These are phyloP conservation scores for Chaetomiaceae sp. DNA, from an alignment of 2,329 filamentous ascomycete genomes.

Conservation along the genomic window DNA sequence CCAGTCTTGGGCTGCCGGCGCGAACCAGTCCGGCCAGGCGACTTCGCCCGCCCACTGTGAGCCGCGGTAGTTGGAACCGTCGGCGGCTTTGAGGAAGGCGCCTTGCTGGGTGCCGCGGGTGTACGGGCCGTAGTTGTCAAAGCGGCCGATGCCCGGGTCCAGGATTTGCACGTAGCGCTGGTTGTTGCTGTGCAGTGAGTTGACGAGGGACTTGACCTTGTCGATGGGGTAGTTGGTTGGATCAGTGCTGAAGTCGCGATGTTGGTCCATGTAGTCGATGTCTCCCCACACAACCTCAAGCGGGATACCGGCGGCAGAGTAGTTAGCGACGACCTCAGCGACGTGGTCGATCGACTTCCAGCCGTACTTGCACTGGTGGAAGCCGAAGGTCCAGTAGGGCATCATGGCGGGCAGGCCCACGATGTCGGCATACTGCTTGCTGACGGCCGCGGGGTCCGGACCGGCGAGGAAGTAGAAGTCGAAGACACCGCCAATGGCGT, in stretches of 20 bases:
- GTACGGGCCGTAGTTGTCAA: constrained; percentile 36
- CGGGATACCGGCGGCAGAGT: constrained; percentile 57
- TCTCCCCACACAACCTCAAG: constrained; percentile 64
- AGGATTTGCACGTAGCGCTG: constrained; percentile 74
- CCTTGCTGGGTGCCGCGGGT: constrained; percentile 34
- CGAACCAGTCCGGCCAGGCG: constrained; percentile 72
- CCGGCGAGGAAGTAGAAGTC: constrained; percentile 64
- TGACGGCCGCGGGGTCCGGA: constrained; percentile 50
- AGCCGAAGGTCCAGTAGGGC: constrained; percentile 58
- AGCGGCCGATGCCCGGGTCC: constrained; percentile 55
- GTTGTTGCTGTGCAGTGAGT: constrained; percentile 57
- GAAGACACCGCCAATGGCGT: constrained; percentile 66
- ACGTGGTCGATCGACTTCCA: constrained; percentile 57
- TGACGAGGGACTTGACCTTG: constrained; percentile 58
- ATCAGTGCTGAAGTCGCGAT: constrained; percentile 56
- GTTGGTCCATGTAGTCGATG: constrained; percentile 52
- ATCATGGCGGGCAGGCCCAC: constrained; percentile 53
- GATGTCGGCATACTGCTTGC: constrained; percentile 52
- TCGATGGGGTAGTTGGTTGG: constrained; percentile 53
- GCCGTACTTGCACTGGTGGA: constrained; percentile 59
- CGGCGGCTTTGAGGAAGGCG: constrained; percentile 42
- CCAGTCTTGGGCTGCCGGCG: constrained; percentile 54
- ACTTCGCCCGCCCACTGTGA: constrained; percentile 72
- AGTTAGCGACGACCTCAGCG: constrained; percentile 60
- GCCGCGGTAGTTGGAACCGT: constrained; percentile 52